Percentiles rank a stretch among this genome's conserved stretches.
These are phyloP conservation scores for Exophiala phaeomuriformis DNA, from an alignment of 2,329 filamentous ascomycete genomes.

Conservation along the genomic window DNA sequence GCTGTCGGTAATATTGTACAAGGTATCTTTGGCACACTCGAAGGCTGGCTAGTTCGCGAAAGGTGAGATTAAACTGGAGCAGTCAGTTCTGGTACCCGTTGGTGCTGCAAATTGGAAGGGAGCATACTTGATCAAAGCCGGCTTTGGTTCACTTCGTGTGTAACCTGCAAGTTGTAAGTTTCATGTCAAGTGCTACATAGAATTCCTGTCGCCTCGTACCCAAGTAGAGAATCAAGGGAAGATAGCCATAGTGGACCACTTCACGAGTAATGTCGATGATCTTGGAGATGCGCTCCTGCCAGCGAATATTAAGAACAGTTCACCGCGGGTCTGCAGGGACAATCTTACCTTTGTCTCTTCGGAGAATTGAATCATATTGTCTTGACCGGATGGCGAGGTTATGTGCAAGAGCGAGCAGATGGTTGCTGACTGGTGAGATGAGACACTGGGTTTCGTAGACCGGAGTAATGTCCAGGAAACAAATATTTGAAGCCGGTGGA, in stretches of 20 bases:
- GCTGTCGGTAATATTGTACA: constrained; percentile 15
- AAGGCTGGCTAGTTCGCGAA: constrained; percentile 22
- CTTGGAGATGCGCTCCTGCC: constrained; percentile 91
- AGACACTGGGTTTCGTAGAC: too few species aligned
- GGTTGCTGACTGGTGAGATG: too few species aligned
- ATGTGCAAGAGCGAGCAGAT: neutral
- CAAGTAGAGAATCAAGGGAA: constrained; percentile 93
- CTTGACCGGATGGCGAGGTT: too few species aligned
- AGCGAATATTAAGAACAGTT: constrained; percentile 1
- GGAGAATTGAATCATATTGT: constrained; percentile 54
- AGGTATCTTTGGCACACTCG: neutral
- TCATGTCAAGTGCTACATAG: neutral
- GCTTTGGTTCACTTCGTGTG: constrained; percentile 86
- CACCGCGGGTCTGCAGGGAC: neutral
- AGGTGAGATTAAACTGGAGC: constrained; percentile 24
- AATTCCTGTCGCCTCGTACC: constrained; percentile 48
- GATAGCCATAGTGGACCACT: constrained; percentile 95
- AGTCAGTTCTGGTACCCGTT: constrained; percentile 1
- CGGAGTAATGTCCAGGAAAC: neutral
- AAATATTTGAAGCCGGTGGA: neutral
- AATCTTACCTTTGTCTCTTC: constrained; percentile 85
- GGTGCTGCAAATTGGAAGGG: constrained; percentile 9
- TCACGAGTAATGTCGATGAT: constrained; percentile 91
- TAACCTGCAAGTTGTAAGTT: constrained; percentile 55
- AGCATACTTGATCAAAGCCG: constrained; percentile 63